Evolutionary conservation across 306 rosid genomes (phyloP).

Genomic region (Cucumis cinereus): DNA sequence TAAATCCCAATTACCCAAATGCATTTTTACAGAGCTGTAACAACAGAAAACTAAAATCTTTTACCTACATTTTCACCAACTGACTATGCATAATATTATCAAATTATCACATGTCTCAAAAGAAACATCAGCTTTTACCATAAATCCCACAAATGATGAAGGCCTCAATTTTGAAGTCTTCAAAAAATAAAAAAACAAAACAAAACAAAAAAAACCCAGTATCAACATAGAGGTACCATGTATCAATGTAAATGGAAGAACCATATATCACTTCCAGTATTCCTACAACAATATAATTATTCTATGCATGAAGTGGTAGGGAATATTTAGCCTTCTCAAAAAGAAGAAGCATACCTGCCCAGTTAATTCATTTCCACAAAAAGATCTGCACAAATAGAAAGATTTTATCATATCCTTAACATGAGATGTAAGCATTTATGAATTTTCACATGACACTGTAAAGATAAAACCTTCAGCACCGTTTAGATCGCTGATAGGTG

Average conservation of each 20-base stretch:
- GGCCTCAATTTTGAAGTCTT: neutral
- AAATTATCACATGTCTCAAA: neutral
- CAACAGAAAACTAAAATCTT: neutral
- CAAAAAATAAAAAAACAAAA: no score
- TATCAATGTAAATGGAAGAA: neutral
- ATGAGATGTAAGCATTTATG: neutral
- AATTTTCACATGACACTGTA: neutral
- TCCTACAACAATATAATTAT: neutral
- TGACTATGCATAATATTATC: neutral
- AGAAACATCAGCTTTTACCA: neutral
- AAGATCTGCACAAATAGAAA: conserved; percentile 39
- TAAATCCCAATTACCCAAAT: neutral
- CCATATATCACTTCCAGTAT: neutral
- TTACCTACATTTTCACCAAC: neutral
- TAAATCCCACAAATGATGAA: neutral
- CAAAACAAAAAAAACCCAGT: neutral
- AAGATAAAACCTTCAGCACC: neutral
- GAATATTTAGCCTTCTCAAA: neutral
- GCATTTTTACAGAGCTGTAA: neutral
- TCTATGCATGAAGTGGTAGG: neutral
- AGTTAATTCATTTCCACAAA: conserved; percentile 52
- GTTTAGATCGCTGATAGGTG: neutral
- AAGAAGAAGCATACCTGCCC: conserved; percentile 55
- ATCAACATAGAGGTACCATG: neutral
- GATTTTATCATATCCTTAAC: conserved; percentile 13